Conservation (phyloP, 2,329 filamentous ascomycete genomes). For the Ophiostoma piceae region DNA sequence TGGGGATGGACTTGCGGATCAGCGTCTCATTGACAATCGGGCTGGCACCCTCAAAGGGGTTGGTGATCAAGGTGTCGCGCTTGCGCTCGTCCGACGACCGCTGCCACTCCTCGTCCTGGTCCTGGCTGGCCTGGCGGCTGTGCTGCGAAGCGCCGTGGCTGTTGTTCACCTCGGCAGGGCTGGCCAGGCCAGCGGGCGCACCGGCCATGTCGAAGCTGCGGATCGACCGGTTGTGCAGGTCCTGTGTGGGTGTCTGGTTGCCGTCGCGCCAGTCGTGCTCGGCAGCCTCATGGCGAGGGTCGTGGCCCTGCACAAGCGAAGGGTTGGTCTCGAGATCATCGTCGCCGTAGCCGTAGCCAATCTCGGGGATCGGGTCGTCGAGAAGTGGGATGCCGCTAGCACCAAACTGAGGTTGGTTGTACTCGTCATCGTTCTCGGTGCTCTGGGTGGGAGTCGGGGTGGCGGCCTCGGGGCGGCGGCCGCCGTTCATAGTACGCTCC, state of each 20-base stretch:
- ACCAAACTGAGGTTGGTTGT: slow-evolving; percentile 52
- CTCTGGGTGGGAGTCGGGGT: slow-evolving; percentile 50
- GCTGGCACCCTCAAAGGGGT: slow-evolving; percentile 61
- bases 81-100: slow-evolving; percentile 58
- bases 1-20: slow-evolving; percentile 30
- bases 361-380: slow-evolving; percentile 69
- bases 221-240: slow-evolving; percentile 32
- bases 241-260: slow-evolving; percentile 35
- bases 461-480: slow-evolving; percentile 46
- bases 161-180: slow-evolving; percentile 43
- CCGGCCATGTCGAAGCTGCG: slow-evolving; percentile 51
- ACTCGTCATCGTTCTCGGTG: slow-evolving; percentile 51
- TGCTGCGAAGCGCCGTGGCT: slow-evolving; percentile 38
- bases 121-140: slow-evolving; percentile 51
- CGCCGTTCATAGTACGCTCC: slow-evolving; percentile 54
- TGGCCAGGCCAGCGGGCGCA: slow-evolving; percentile 44
- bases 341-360: slow-evolving; percentile 59
- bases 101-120: slow-evolving; percentile 61
- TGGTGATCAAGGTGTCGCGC: slow-evolving; percentile 61
- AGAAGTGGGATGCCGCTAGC: slow-evolving; percentile 65
- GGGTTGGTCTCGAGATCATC: slow-evolving; percentile 75
- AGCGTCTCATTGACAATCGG: slow-evolving; percentile 53
- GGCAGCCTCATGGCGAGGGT: slow-evolving; percentile 44
- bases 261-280: slow-evolving; percentile 32
- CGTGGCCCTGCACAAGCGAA: slow-evolving; percentile 67